phyloP scores from a whole-genome alignment of 768 basidiomycete genomes.

The Pleurotus tuoliensis region DNA sequence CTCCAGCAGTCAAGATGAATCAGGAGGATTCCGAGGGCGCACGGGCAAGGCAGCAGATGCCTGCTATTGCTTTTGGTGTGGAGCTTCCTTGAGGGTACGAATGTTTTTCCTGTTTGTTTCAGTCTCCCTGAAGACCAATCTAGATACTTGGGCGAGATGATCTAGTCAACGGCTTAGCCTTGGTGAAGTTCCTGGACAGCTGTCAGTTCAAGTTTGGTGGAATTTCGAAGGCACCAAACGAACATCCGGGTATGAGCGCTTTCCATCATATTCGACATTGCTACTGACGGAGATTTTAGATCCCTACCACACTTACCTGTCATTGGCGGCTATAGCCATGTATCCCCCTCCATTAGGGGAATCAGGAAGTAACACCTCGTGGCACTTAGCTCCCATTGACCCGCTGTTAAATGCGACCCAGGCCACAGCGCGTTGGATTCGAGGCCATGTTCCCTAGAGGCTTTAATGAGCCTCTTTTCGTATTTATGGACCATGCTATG shows the following conservation, averaged over 20 bases:
- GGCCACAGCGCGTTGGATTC: constrained; percentile 67
- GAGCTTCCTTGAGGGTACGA: constrained; percentile 71
- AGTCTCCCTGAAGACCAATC: neutral
- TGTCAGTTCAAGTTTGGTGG: constrained; percentile 93
- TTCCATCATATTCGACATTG: neutral
- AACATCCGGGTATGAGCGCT: constrained; percentile 60
- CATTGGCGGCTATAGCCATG: constrained; percentile 77
- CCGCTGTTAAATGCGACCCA: constrained; percentile 66
- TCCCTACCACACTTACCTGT: constrained; percentile 93
- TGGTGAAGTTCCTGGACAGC: constrained; percentile 59
- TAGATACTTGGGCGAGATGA: constrained; percentile 68
- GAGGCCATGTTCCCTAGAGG: constrained; percentile 45
- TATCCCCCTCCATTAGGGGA: constrained; percentile 41
- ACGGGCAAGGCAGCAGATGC: constrained; percentile 87
- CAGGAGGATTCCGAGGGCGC: constrained; percentile 85
- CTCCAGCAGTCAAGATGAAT: constrained; percentile 58
- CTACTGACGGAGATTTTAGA: constrained; percentile 42
- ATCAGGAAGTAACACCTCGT: constrained; percentile 30
- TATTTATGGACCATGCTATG: neutral
- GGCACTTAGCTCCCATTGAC: constrained; percentile 61
- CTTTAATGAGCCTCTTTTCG: neutral
- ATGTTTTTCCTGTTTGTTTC: neutral
- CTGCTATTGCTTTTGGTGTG: constrained; percentile 97
- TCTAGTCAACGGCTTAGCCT: constrained; percentile 51
- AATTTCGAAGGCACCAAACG: constrained; percentile 78